Conservation (phyloP, 352 stramenopile genomes). For the Pythium chondricola region DNA sequence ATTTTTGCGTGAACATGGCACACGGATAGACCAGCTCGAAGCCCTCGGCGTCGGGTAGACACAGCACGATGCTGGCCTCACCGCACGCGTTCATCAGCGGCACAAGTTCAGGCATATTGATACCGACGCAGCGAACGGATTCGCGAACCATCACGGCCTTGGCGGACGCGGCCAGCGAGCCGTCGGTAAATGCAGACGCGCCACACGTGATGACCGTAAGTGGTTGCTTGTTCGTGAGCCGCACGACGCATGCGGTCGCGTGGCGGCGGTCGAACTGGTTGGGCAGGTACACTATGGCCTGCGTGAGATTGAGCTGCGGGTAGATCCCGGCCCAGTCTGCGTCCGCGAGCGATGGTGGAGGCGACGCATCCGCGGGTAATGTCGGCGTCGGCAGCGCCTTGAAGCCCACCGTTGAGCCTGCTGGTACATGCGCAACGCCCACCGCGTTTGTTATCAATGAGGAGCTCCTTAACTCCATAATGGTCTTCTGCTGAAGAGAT, state of each 20-base stretch:
- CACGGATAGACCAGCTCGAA: conserved; percentile 16
- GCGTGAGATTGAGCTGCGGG: conserved; percentile 20
- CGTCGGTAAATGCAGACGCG: neutral
- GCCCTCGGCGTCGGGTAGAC: conserved; percentile 13
- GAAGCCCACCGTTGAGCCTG: neutral
- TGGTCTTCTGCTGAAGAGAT: too few species aligned
- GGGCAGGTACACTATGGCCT: conserved; percentile 20
- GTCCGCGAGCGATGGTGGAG: neutral
- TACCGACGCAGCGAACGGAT: neutral
- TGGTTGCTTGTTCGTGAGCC: conserved; percentile 1
- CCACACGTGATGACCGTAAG: conserved; percentile 3
- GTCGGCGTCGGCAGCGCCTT: neutral
- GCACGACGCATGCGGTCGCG: conserved; percentile 7
- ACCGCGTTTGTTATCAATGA: too few species aligned
- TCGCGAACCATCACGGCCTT: neutral
- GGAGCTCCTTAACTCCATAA: too few species aligned
- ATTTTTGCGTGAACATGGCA: conserved; percentile 16
- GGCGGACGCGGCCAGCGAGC: neutral
- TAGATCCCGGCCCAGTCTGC: conserved; percentile 23
- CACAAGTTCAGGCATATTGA: too few species aligned
- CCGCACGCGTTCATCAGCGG: conserved; percentile 11
- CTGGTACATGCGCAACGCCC: too few species aligned
- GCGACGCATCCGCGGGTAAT: neutral
- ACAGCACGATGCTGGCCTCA: conserved; percentile 6
- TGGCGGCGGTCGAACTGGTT: conserved; percentile 23